These are phyloP conservation scores for Coemansia sp. DNA, from an alignment of 192 early-diverging fungal species.

Conservation along the genomic window DNA sequence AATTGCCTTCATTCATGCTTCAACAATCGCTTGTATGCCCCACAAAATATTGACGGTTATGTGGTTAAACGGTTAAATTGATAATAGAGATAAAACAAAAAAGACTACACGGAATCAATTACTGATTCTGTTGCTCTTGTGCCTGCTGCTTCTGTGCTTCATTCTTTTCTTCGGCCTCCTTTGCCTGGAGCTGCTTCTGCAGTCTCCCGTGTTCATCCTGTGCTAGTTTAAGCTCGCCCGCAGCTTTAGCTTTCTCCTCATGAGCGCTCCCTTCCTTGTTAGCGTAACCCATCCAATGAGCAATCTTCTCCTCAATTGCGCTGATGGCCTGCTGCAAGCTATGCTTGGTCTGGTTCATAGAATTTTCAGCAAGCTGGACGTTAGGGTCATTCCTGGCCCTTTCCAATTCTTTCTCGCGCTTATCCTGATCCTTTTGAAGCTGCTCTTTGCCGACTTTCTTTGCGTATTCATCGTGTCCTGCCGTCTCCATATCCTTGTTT, in stretches of 20 bases:
- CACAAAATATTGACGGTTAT: too few relatives aligned
- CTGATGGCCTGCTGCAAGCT: background rate
- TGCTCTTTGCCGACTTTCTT: background rate
- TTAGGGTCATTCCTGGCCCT: background rate
- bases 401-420: background rate
- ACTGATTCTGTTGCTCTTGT: background rate
- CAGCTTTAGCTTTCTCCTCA: conserved; percentile 1
- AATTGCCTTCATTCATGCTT: too few relatives aligned
- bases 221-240: conserved; percentile 5
- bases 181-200: background rate
- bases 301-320: conserved; percentile 6
- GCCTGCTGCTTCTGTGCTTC: background rate
- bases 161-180: background rate
- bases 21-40: too few relatives aligned
- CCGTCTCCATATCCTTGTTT: background rate
- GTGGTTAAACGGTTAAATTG: too few relatives aligned
- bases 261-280: conserved; percentile 1
- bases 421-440: background rate
- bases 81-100: background rate
- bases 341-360: background rate
- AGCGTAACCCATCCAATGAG: background rate
- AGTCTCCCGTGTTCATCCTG: background rate
- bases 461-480: background rate
- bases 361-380: background rate
- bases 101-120: background rate